Conservation (phyloP, 352 stramenopile genomes). For the Albugo laibachii region DNA sequence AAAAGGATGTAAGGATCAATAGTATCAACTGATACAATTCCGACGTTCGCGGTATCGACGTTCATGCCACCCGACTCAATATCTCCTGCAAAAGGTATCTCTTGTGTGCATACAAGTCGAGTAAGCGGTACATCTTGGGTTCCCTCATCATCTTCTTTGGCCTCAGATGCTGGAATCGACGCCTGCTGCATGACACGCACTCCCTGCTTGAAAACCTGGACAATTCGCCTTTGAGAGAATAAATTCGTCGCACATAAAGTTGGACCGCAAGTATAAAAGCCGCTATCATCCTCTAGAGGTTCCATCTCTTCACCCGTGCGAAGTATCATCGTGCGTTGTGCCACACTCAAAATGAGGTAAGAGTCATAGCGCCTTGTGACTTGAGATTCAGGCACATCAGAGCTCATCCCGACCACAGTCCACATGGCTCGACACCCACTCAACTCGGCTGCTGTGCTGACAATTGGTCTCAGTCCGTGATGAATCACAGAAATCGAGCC, state of each 20-base stretch:
- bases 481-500: constrained; percentile 58
- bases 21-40: constrained; percentile 67
- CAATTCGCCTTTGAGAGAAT: constrained; percentile 62
- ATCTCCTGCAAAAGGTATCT: constrained; percentile 62
- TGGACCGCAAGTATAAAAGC: constrained; percentile 64
- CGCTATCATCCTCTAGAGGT: constrained; percentile 59
- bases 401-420: constrained; percentile 53
- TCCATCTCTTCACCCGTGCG: constrained; percentile 71
- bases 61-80: constrained; percentile 71
- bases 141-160: constrained; percentile 21
- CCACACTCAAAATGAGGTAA: constrained; percentile 67
- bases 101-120: constrained; percentile 58
- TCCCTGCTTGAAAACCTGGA: constrained; percentile 75
- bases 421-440: constrained; percentile 72
- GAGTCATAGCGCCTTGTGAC: constrained; percentile 45
- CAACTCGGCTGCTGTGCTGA: constrained; percentile 59
- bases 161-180: constrained; percentile 13
- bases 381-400: constrained; percentile 18
- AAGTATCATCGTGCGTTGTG: constrained; percentile 68
- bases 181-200: constrained; percentile 66
- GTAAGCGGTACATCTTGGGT: constrained; percentile 37
- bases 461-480: constrained; percentile 62
- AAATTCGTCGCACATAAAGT: constrained; percentile 62
- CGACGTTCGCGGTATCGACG: constrained; percentile 41
- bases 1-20: constrained; percentile 71